Evolutionary conservation across 2,329 filamentous ascomycete genomes (phyloP), one percentile per base, ranked within the genome.

Genomic region (Xylariaceae sp.): DNA sequence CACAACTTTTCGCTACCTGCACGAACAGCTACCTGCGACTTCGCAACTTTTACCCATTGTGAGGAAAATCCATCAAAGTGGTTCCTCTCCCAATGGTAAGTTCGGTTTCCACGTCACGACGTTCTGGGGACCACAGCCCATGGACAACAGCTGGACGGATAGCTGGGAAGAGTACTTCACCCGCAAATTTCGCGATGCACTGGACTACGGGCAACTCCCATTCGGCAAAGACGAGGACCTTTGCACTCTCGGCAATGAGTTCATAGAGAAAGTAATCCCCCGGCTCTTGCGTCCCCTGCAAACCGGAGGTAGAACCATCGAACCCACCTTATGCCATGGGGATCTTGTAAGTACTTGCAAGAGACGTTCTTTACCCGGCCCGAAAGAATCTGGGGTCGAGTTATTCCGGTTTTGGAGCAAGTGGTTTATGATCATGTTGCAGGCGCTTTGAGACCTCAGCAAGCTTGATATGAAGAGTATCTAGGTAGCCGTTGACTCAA

Each of bases 131-230:
- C 44, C 44, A 39, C 44, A 18, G 12, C 36, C 44, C 3, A 47
- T 47, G 44, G 44, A 42, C 22, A 47, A 47, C 11, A 42, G 17
- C 18, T 47, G 44, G 19, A 47, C 38, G 2, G 44, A 42, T 32
- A 47, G 44, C 27, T 47, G 44, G 44, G 44, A 47, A 39, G 44
- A 47, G 14, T 47, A 47, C 35, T 47, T 47, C n/a, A 47, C 44
- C 14, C 19, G 44, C 5, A 42, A 47, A 10, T 47, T 47, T 12
- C 44, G 44, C n/a, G 11, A 19, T 3, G 36, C 36, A 11, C 11
- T 47, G 15, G 44, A 42, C 12, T 36, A 36, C 15, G 33, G 33
- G 10, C 33, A 36, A 36, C 11, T 43, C 17, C 39, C 22, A 12
- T n/a, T 22, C 30, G 35, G 44, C 11, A 39, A 36, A n/a, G 35